phyloP scores from a whole-genome alignment of 495 filamentous ascomycete species.

The Mycothermus thermophilus region DNA sequence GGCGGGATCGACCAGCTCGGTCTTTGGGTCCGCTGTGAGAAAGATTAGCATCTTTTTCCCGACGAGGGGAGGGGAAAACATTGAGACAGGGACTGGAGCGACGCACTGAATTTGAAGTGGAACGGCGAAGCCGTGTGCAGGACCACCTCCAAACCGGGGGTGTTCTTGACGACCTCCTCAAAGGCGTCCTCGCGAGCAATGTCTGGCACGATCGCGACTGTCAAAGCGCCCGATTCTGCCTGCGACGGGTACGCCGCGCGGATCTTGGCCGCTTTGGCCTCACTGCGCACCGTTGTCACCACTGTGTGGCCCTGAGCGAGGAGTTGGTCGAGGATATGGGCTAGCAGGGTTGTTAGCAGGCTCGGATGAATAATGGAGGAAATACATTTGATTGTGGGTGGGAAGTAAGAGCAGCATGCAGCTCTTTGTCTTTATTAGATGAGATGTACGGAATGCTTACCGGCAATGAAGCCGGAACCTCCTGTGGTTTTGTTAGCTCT shows the following conservation, averaged over 20 bases:
- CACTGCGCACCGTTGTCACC: conserved; percentile 69
- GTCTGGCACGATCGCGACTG: conserved; percentile 68
- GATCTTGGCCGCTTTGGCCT: conserved; percentile 67
- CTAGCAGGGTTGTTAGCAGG: conserved; percentile 19
- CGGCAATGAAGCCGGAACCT: conserved; percentile 39
- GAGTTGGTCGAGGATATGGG: conserved; percentile 66
- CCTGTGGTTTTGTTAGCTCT: too few species aligned
- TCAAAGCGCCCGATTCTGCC: conserved; percentile 47
- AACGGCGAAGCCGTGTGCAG: conserved; percentile 84
- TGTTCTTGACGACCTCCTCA: conserved; percentile 57
- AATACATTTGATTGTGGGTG: too few species aligned
- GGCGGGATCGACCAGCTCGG: conserved; percentile 72
- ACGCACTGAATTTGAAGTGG: conserved; percentile 46
- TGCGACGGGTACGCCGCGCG: conserved; percentile 46
- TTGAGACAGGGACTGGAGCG: background rate
- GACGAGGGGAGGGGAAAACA: background rate
- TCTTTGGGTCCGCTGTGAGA: conserved; percentile 46
- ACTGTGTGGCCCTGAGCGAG: conserved; percentile 56
- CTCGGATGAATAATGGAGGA: background rate
- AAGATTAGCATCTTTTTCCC: background rate
- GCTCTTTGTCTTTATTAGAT: too few species aligned
- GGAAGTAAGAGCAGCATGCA: too few species aligned
- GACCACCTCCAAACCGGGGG: conserved; percentile 66
- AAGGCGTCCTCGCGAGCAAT: conserved; percentile 65
- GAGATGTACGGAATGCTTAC: conserved; percentile 24